Base-by-base conservation (phyloP, 2,329 filamentous ascomycete species). In the Trichoderma oligosporum region DNA sequence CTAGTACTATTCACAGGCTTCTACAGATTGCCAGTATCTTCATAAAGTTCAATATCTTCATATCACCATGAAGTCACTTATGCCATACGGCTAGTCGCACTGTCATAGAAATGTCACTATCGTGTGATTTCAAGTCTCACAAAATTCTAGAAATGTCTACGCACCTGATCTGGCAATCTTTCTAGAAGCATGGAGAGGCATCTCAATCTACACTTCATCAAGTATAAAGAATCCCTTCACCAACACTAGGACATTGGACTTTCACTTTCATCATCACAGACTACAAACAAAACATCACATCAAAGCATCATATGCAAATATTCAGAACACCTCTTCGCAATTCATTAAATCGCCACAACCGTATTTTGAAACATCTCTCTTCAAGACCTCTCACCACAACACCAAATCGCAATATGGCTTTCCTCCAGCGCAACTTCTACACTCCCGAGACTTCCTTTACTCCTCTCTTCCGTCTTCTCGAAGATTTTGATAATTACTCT, bases 391-490 rank as follows among this genome's bases (percentile, higher is more conserved):
- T 44, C 12, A 12, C 44, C 27, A 44, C 51, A 27, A 58, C 29
- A 24, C 44, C 53, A 57, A 29, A 29, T 44, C 54, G 20, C 72
- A 81, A 70, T 64, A 82, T 82, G 79, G 75, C 79, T 63, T 69
- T 82, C 71, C 79, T 81, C 71, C 72, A 75, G 60, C 74, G 75
- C 65, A 70, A 70, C 64, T 71, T 75, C 64, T 72, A 76, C 71
- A 64, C 70, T 61, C 61, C 70, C 56, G 71, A 75, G 65, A 68
- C 74, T 62, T 75, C 75, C 69, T 79, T 81, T 68, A 73, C 73
- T 27, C 77, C 79, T 46, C 77, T 84, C 66, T 82, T 84, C 77
- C 79, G 78, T 59, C 74, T 84, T 59, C 76, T 84, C 55, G 79
- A 82, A 62, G 80, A 82, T 69, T 82, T 80, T 63, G 80, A 83